Evolutionary conservation across 2,329 filamentous ascomycete species (phyloP).

Genomic region (Ilyonectria sp.): DNA sequence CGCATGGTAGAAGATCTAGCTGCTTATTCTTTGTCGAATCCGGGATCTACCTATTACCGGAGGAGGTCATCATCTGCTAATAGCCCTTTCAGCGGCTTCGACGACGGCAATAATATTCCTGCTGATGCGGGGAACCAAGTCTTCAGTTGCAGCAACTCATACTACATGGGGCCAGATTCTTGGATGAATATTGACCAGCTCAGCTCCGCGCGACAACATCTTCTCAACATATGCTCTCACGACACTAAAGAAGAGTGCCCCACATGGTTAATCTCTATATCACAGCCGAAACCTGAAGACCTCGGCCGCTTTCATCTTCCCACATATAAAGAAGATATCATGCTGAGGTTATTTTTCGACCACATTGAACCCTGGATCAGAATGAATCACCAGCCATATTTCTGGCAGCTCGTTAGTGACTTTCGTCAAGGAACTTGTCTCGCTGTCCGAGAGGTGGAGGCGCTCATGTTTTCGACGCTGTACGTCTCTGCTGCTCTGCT

Average conservation of each 20-base stretch:
- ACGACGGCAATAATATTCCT: constrained; percentile 29
- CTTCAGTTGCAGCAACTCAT: constrained; percentile 25
- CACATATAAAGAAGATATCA: constrained; percentile 25
- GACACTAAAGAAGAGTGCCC: not conserved
- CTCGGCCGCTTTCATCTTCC: constrained; percentile 31
- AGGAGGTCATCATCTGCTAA: constrained; percentile 28
- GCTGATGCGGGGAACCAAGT: constrained; percentile 30
- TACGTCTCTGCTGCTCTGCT: constrained; percentile 32
- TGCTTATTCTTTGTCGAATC: constrained; percentile 28
- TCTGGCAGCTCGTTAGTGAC: constrained; percentile 34
- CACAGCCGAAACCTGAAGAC: constrained; percentile 21
- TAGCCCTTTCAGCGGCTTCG: constrained; percentile 36
- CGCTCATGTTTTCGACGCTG: constrained; percentile 35
- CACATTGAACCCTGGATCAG: constrained; percentile 35
- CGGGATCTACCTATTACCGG: constrained; percentile 5
- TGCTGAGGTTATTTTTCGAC: constrained; percentile 32
- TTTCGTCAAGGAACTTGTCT: constrained; percentile 29
- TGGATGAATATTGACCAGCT: constrained; percentile 36
- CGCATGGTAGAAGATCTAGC: constrained; percentile 38
- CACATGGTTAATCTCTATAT: constrained; percentile 24
- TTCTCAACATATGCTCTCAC: constrained; percentile 26
- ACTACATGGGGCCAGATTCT: constrained; percentile 29
- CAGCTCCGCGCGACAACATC: constrained; percentile 19
- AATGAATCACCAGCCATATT: constrained; percentile 30
- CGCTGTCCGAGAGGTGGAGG: constrained; percentile 30